Evolutionary conservation across 2,329 filamentous ascomycete species (phyloP).

Genomic region (Fusarium pseudograminearum): DNA sequence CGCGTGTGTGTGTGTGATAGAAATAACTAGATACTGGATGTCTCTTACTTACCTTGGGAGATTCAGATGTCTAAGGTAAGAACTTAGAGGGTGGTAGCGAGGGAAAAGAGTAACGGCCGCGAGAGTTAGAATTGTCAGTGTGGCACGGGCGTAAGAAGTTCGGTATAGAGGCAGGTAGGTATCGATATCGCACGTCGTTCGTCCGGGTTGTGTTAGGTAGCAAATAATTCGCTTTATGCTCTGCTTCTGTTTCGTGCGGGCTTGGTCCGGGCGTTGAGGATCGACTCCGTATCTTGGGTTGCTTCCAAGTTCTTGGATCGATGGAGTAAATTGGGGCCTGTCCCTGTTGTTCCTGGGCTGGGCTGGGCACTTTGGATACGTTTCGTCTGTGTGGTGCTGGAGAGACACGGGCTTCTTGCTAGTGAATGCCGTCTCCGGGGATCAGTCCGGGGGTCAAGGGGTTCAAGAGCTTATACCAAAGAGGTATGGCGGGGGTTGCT

Average conservation of each 20-base stretch:
- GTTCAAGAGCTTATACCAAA: conserved; percentile 44
- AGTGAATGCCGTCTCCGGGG: conserved; percentile 30
- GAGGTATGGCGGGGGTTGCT: conserved; percentile 25
- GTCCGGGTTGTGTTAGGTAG: neutral
- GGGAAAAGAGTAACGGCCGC: conserved; percentile 25
- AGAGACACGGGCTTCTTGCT: conserved; percentile 35
- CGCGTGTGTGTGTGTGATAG: neutral
- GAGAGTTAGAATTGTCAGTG: conserved; percentile 23
- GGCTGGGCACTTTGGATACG: conserved; percentile 13
- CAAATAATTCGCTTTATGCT: conserved; percentile 2
- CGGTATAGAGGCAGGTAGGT: neutral
- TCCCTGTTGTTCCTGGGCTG: conserved; percentile 31
- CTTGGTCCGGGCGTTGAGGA: conserved; percentile 25
- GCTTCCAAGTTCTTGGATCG: conserved; percentile 41
- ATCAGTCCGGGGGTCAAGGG: conserved; percentile 44
- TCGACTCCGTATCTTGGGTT: conserved; percentile 35
- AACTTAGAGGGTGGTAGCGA: conserved; percentile 37
- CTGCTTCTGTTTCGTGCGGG: neutral
- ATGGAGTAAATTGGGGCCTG: conserved; percentile 39
- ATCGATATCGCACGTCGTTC: neutral
- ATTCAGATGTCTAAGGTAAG: conserved; percentile 25
- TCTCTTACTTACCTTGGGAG: conserved; percentile 6
- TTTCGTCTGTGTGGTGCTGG: conserved; percentile 31
- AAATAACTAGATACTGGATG: neutral
- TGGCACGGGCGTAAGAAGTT: conserved; percentile 22